These are phyloP conservation scores for Hura crepitans DNA, from an alignment of 441 rosid genomes.

Conservation along the genomic window DNA sequence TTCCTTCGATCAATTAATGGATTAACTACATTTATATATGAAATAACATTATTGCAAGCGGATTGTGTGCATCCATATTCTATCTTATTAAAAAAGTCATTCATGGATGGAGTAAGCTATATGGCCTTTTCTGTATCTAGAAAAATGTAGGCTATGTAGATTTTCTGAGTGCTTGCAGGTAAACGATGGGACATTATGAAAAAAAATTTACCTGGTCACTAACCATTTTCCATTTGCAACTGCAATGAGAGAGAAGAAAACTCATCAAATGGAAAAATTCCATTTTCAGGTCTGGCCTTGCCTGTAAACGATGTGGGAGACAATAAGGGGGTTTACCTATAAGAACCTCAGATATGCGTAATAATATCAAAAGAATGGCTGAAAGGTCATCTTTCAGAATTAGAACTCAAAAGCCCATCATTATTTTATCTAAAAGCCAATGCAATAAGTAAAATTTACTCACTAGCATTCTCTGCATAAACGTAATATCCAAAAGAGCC, in stretches of 20 bases:
- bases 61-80: not conserved
- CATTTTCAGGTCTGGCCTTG: constrained; percentile 71
- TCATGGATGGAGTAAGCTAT: not conserved
- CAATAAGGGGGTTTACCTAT: constrained; percentile 2
- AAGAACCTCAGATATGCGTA: not conserved
- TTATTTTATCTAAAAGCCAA: constrained; percentile 12
- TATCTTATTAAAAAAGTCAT: not conserved
- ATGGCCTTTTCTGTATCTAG: not conserved
- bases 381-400: not conserved
- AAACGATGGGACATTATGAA: not conserved
- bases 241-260: constrained; percentile 75
- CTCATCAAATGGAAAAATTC: constrained; percentile 76
- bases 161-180: not conserved
- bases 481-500: constrained; percentile 63
- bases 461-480: constrained; percentile 68
- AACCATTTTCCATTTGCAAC: constrained; percentile 64
- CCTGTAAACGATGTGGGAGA: constrained; percentile 38
- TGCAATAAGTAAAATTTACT: constrained; percentile 23
- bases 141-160: not conserved
- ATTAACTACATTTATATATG: not conserved
- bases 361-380: not conserved
- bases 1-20: not conserved
- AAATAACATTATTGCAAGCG: not conserved
- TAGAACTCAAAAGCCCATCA: constrained; percentile 10
- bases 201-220: constrained; percentile 50